Conservation (phyloP, 2,329 filamentous ascomycete species). For the Diaporthe ampelina region DNA sequence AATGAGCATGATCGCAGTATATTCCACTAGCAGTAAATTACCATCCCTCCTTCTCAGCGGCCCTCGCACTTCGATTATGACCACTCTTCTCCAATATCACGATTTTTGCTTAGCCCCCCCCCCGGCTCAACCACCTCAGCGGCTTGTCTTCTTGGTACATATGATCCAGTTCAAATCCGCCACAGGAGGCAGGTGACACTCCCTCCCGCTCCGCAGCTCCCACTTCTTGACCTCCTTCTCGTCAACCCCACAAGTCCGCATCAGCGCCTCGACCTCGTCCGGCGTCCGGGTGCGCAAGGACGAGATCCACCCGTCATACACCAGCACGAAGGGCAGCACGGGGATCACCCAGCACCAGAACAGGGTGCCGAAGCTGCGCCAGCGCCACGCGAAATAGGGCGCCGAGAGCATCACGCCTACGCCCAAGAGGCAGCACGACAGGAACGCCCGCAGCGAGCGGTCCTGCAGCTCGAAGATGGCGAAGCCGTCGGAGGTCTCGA, state of each 20-base stretch:
- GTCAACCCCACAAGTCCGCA: slow-evolving; percentile 65
- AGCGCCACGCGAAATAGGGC: slow-evolving; percentile 67
- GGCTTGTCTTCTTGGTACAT: slow-evolving; percentile 53
- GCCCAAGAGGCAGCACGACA: slow-evolving; percentile 67
- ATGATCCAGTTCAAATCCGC: slow-evolving; percentile 68
- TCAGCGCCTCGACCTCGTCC: slow-evolving; percentile 72
- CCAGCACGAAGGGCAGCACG: slow-evolving; percentile 75
- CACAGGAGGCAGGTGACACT: slow-evolving; percentile 64
- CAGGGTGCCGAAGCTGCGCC: slow-evolving; percentile 66
- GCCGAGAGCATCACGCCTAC: slow-evolving; percentile 65
- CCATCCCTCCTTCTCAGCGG: neutral
- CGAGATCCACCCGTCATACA: slow-evolving; percentile 79
- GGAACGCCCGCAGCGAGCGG: slow-evolving; percentile 66
- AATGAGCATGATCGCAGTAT: neutral
- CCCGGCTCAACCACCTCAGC: neutral
- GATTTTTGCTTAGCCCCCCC: neutral
- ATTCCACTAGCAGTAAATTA: no score
- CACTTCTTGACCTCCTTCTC: slow-evolving; percentile 56
- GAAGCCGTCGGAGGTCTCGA: slow-evolving; percentile 76
- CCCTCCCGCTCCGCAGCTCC: slow-evolving; percentile 63
- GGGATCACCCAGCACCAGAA: slow-evolving; percentile 78
- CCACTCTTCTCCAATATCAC: neutral
- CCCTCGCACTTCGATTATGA: neutral
- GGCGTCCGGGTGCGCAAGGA: slow-evolving; percentile 76
- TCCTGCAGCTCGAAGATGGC: slow-evolving; percentile 84